phyloP scores from a whole-genome alignment of 1,284 basidiomycete species.

The Macrocybe sp. region DNA sequence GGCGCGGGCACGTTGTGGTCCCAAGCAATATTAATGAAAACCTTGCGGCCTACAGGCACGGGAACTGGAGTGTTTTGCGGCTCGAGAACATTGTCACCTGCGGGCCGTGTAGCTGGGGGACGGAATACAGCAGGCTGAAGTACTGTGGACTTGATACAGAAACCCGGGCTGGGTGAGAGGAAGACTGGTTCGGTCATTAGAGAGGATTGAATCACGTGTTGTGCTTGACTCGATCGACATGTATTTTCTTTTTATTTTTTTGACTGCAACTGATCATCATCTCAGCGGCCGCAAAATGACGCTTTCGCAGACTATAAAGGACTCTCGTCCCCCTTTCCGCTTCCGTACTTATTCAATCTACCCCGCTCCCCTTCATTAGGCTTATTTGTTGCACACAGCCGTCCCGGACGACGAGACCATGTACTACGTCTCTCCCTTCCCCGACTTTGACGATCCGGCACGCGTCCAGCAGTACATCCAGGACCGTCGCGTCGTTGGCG shows the following conservation, averaged over 20 bases:
- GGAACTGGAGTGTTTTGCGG: conserved; percentile 19
- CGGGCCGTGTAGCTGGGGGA: conserved; percentile 13
- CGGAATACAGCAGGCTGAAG: conserved; percentile 34
- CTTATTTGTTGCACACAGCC: conserved; percentile 20
- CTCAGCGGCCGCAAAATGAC: conserved; percentile 1
- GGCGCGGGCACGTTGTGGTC: conserved; percentile 62
- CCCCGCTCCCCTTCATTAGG: conserved; percentile 15
- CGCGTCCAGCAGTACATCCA: conserved; percentile 67
- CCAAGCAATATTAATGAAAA: conserved; percentile 73
- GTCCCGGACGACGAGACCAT: conserved; percentile 35
- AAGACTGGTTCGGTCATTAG: too few relatives aligned
- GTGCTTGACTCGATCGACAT: too few relatives aligned
- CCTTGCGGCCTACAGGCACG: conserved; percentile 48
- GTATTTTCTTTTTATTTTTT: too few relatives aligned
- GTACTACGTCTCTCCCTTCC: conserved; percentile 54
- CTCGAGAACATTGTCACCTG: conserved; percentile 24
- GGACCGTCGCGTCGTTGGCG: conserved; percentile 72
- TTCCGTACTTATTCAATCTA: conserved; percentile 28
- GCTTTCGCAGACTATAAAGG: conserved; percentile 21
- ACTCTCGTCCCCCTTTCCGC: conserved; percentile 27
- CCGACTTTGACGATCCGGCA: conserved; percentile 53
- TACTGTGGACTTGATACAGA: conserved; percentile 53
- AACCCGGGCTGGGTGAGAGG: conserved; percentile 52
- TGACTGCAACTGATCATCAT: not conserved
- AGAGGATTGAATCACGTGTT: not conserved